Percentiles rank a stretch among this genome's conserved stretches.
These are phyloP conservation scores for Phallus indusiatus DNA, from an alignment of 768 basidiomycete genomes.

Conservation along the genomic window DNA sequence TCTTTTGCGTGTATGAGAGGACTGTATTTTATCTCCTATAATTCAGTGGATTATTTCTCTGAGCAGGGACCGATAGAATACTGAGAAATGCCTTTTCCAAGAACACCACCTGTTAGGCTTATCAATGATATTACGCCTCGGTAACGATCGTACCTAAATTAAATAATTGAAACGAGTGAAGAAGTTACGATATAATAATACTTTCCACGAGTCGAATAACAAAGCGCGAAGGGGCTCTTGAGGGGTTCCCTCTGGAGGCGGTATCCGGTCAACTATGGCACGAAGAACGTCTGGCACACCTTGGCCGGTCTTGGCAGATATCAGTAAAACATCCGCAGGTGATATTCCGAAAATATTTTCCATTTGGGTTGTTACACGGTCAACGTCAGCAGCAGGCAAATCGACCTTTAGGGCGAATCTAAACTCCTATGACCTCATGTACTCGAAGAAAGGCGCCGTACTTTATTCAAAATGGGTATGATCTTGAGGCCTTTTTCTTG, in stretches of 20 bases:
- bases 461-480: constrained; percentile 92
- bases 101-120: constrained; percentile 66
- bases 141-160: constrained; percentile 80
- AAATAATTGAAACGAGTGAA: constrained; percentile 8
- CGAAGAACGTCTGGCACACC: constrained; percentile 71
- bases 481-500: constrained; percentile 71
- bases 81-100: constrained; percentile 59
- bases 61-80: neutral
- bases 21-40: constrained; percentile 82
- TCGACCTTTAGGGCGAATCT: constrained; percentile 54
- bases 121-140: constrained; percentile 92
- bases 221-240: constrained; percentile 66
- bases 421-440: neutral
- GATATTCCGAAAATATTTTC: constrained; percentile 74
- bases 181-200: constrained; percentile 11
- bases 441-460: constrained; percentile 18
- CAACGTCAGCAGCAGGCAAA: constrained; percentile 79
- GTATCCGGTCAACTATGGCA: constrained; percentile 77
- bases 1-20: constrained; percentile 73
- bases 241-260: constrained; percentile 55
- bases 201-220: constrained; percentile 87
- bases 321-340: constrained; percentile 59
- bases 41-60: neutral
- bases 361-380: constrained; percentile 72
- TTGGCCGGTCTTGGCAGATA: constrained; percentile 89